Base-by-base conservation (phyloP, 2,329 filamentous ascomycete species). In the Aspergillus arachidicola region DNA sequence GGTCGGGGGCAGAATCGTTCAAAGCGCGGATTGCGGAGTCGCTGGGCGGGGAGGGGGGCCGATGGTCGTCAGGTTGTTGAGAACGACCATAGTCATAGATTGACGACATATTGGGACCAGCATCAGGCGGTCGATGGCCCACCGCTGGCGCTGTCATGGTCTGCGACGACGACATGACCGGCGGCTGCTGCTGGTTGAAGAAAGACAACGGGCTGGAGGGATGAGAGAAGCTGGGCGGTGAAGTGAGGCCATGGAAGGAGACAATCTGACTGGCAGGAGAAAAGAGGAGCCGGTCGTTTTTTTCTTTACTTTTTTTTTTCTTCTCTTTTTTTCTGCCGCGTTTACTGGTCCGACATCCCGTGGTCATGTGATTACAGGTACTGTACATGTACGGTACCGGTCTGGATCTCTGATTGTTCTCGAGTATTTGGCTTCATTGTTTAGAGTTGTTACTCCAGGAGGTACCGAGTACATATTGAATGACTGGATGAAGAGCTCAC, bases 141-240 rank as follows among this genome's bases (percentile, higher is more conserved):
- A 81, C 74, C 72, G 78, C 76, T 76, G 79, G 78, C 77, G 79
- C 78, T 73, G 78, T 79, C 78, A 80, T 79, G 76, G 78, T 79
- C 77, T 79, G 78, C 74, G 78, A 80, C 70, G 75, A 78, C 75
- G 78, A 80, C 78, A 80, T 79, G 76, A 75, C 75, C 78, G 72
- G 72, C 73, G 73, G 69, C 58, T 70, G 71, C 66, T 68, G 63
- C 62, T 64, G 58, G 58, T 66, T 60, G 64, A 60, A 67, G 58
- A 62, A 63, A 60, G 58, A 62, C 53, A 58, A 64, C 62, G 58
- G 60, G 54, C 55, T 63, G 58, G 60, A 64, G 65, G 59, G 63
- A 57, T 59, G 64, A 60, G 43, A 55, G 59, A 54, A 50, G 55
- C 51, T 41, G 46, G 64, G 68, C 66, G 64, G 65, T 68, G 67